phyloP scores from a whole-genome alignment of 208 protist species.

The Acanthamoeba rhysodes region DNA sequence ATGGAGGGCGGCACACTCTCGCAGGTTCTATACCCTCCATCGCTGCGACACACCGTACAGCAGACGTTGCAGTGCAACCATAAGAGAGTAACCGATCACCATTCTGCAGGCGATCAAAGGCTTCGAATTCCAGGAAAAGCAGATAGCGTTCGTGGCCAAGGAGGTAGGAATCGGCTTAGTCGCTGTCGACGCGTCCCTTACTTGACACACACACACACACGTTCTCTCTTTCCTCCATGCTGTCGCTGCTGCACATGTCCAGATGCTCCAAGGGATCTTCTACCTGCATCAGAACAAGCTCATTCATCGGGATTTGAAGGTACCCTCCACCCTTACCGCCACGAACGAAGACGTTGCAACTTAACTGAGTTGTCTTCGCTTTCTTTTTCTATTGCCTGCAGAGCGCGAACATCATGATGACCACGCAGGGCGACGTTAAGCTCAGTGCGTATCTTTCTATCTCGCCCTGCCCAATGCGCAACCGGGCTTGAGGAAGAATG shows the following conservation, averaged over 20 bases:
- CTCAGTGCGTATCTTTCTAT: conserved; percentile 68
- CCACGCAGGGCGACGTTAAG: conserved; percentile 79
- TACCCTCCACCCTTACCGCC: neutral
- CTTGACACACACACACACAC: neutral
- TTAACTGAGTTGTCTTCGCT: neutral
- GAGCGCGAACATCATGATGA: conserved; percentile 85
- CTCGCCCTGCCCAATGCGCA: neutral
- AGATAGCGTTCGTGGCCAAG: conserved; percentile 74
- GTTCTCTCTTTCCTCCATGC: neutral
- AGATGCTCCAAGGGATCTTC: conserved; percentile 77
- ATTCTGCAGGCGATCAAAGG: conserved; percentile 29
- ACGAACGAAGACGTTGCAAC: neutral
- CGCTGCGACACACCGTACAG: neutral
- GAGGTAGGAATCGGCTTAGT: neutral
- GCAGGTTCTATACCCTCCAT: neutral
- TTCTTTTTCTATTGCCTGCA: neutral
- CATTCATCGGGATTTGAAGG: conserved; percentile 83
- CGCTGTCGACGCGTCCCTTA: neutral
- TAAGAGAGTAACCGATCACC: neutral
- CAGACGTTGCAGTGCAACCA: neutral
- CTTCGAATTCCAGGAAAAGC: conserved; percentile 75
- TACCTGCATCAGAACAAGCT: conserved; percentile 80
- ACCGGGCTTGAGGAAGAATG: neutral
- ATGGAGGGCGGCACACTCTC: conserved; percentile 76
- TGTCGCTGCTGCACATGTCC: neutral